Conservation (phyloP, 805 yeast genomes). For the Starmerella potacharoeniae region DNA sequence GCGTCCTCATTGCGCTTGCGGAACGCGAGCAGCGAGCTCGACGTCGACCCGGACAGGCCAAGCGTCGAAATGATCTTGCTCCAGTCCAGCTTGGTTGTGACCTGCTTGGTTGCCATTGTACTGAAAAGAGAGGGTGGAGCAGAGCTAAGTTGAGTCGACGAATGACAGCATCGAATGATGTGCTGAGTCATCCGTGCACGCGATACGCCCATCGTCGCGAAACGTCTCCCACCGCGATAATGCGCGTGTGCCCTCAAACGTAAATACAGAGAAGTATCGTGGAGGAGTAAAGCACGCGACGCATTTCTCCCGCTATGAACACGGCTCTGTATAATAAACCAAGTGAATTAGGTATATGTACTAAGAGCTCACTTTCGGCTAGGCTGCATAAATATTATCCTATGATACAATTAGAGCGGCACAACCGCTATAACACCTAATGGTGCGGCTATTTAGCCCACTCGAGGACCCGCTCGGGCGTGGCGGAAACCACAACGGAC, state of each 20-base stretch:
- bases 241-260: no score
- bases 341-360: no score
- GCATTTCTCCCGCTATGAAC: no score
- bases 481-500: constrained; percentile 9
- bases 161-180: background rate
- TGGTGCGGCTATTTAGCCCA: background rate
- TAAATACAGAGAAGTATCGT: no score
- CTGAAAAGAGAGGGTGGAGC: constrained; percentile 1
- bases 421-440: no score
- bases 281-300: no score
- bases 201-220: background rate
- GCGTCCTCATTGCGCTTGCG: constrained; percentile 99
- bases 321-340: no score
- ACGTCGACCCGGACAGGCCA: constrained; percentile 89
- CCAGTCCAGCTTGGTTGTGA: constrained; percentile 90
- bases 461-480: background rate
- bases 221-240: background rate
- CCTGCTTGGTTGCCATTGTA: constrained; percentile 21
- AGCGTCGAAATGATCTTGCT: constrained; percentile 75
- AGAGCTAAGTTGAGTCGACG: constrained; percentile 3
- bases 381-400: no score
- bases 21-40: constrained; percentile 77
- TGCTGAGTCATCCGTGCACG: background rate
- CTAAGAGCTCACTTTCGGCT: no score
- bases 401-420: no score